Evolutionary conservation across 2,329 filamentous ascomycete species (phyloP), one percentile per base, ranked within the genome.

Genomic region (Camillea tinctor): DNA sequence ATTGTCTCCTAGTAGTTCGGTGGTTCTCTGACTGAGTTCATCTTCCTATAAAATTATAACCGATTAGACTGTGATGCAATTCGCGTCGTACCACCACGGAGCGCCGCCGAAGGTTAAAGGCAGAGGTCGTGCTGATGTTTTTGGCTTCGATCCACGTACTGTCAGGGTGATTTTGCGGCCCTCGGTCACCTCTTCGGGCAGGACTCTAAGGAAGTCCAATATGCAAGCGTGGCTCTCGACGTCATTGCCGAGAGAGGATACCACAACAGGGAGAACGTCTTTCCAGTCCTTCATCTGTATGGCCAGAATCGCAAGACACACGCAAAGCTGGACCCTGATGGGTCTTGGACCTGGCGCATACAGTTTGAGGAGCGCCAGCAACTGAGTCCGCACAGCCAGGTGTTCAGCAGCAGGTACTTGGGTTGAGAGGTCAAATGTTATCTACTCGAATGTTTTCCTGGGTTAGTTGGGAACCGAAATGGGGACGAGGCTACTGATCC

Each of bases 121-220:
- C 60, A 66, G 57, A 67, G 69, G 75, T 73, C 70, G 78, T 75
- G 78, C 76, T 78, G 80, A 76, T 79, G 74, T 74, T 17, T n/a
- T 44, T 44, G 13, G 72, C 79, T 76, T 81, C 81, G 82, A 81
- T 89, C 88, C 85, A 94, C 92, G 82, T 95, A 97, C 93, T 87
- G 92, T 93, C 80, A 99, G 85, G 84, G 93, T 97, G 84, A 99
- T 97, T 82, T 98, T 99, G 80, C 95, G 92, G 80, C 95, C 95
- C 84, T 99, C 94, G 69, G 92, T 98, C 73, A 99, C 95, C 84
- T 99, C 95, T 83, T 99, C 95, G 59, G 95, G 95, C 67, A 99
- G 88, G 71, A 99, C 93, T 76, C 92, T 93, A 67, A 99, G 84
- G 77, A 99, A 99, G 77, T 99, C 95, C 72, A 99, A 83, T 71